Evolutionary conservation across 1,284 basidiomycete species (phyloP), one percentile per base, ranked within the genome.

Genomic region (Leccinum subfulvum): DNA sequence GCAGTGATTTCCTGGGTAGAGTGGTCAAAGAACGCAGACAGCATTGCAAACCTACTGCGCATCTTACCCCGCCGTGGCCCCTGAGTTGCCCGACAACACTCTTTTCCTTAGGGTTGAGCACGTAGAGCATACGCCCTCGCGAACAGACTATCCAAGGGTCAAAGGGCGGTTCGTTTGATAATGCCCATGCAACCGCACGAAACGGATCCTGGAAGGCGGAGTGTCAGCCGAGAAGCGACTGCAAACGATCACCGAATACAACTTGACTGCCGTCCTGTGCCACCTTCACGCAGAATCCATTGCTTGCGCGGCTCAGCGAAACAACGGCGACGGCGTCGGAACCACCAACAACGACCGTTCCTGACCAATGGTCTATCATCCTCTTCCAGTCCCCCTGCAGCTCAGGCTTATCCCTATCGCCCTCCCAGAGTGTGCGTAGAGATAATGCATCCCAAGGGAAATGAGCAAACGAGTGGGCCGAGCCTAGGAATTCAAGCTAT

Each of bases 41-140:
- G 9, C 4, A 26, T 58, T 28, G n/a, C n/a, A 3, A 56, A 52
- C 11, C 21, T 39, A 52, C 10, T 26, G 44, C 18, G 55, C 16
- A 54, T 72, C 84, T 73, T 75, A 89, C 89, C 37, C 85, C 86
- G 28, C 89, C 89, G 68, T 91, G 90, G 1, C 89, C 89, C 58
- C 84, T 83, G 37, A 88, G 75, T 62, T 75, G 77, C 13, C 84
- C 80, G 3, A 81, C 62, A 9, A 85, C 63, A 3, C 72, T 70
- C 37, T 76, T 74, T 16, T 69, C 73, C 55, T 73, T 73, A 4
- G 82, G 74, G 63, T 84, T 79, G 67, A 84, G 79, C 21, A 89
- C 75, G 68, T 84, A 85, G 18, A 90, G 65, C 13, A 87, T 64
- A 57, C 81, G 82, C 33, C 79, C 76, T 33, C 79, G 74, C 7